Evolutionary conservation across 306 rosid species (phyloP), one percentile per base, ranked within the genome.

Genomic region (Chamaecrista fasciculata): DNA sequence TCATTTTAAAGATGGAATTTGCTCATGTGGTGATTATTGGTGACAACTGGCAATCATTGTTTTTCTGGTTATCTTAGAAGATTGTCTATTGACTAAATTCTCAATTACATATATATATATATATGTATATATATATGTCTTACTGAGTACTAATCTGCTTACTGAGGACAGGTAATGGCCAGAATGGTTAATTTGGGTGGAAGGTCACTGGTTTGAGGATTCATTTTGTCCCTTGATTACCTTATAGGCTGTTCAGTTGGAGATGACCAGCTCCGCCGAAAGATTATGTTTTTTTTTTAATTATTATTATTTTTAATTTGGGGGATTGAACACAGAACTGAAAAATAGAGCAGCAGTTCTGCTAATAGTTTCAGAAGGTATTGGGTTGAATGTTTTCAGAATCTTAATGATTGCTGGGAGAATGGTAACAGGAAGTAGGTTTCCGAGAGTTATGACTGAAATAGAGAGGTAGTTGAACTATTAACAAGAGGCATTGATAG

Each of bases 1-100:
- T 73, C 79, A 73, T 50, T 78, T 78, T 26, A 78, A 67, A 78
- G 70, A 61, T 24, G 82, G 82, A 39, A 51, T 67, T 33, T 78
- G 82, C 73, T 78, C 82, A 34, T 78, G 82, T 42, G 82, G 75
- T 52, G 82, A 78, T 60, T 73, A 73, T 56, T 78, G 82, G 82
- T 73, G 74, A 77, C 19, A 29, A 12, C 14, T 73, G 74, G 70
- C 15, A 31, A 12, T 19, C 50, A 34, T 55, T 57, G 4, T 33
- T 14, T 37, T 6, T 66, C n/a, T 48, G 47, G 29, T 29, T 18
- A 47, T 19, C 7, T 12, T 18, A 12, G 48, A 31, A 47, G 57
- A 47, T 16, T 66, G 4, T 44, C 10, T 18, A 9, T 16, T 46
- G 11, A 26, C 26, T 26, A 2, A 28, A n/a, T 19, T 51, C 29